Evolutionary conservation across 805 yeast genomes (phyloP), one percentile per base, ranked within the genome.

Genomic region (Starmerella tilneyi): DNA sequence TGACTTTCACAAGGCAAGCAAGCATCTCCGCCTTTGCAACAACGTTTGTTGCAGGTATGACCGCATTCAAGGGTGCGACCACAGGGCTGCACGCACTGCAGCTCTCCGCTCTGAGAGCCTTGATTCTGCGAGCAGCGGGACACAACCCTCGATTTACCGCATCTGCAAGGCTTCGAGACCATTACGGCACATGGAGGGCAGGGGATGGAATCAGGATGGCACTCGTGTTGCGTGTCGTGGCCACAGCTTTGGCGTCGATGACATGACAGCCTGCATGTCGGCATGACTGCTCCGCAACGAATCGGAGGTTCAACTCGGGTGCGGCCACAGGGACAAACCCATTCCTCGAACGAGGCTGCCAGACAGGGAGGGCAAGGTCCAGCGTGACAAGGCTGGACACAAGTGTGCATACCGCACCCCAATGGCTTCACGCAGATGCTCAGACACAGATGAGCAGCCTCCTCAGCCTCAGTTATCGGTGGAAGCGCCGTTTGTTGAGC

Each of bases 111-210:
- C 2, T 7, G 22, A 11, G 21, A n/a, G n/a, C n/a, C 6, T n/a
- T 13, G 4, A 5, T n/a, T 21, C 13, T 32, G 34, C 7, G 34
- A 34, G 23, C 51, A 46, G 9, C 28, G 44, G 1, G 41, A 35
- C 3, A 16, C 3, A 3, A 45, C 24, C 4, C 15, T 29, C 3
- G 42, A 37, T 50, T 72, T 66, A 3, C 83, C 83, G 67, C 92
- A 82, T 51, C 72, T 68, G 59, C 92, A 82, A 17, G 50, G 48
- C 48, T 72, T 75, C 19, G 67, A 62, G 1, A 78, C 78, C 4
- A 74, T 20, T 3, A 21, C 24, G 4, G 37, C 27, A 43, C 59
- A 56, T 1, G 57, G 57, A 3, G 48, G 37, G 26, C 59, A 56
- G 2, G 42, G 33, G 3, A 28, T 28, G 9, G 19, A 19, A 17